Evolutionary conservation across 164 flowering plant species (phyloP), one percentile per base, ranked within the genome.

Genomic region (Magnolia officinalis): DNA sequence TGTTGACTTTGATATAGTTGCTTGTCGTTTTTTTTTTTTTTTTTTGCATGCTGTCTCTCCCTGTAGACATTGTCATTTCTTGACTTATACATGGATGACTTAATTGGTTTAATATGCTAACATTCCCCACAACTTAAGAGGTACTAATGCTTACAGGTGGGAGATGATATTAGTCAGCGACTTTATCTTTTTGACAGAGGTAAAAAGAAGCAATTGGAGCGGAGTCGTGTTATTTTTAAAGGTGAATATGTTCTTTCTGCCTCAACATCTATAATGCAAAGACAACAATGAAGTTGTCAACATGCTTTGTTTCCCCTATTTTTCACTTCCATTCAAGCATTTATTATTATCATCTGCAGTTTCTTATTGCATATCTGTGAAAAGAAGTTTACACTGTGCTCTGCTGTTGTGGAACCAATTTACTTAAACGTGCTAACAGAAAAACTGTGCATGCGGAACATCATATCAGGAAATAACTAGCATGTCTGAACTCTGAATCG

Each of bases 121-220:
- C 5, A 5, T n/a, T 21, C 65, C 21, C 4, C 23, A 66, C 31
- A 24, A 66, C 8, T 19, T n/a, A 8, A 45, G 16, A 13, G 18
- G 9, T n/a, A 26, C 66, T 20, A 19, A 16, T 75, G 63, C 75
- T 26, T 70, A 55, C 87, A 96, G 99, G 81, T 91, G 73, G 83
- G 69, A 45, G 91, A 80, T 78, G 92, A 90, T 72, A 82, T 81
- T 69, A 84, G 79, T 61, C 84, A 84, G 26, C 78, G 31, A 52
- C 89, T 96, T 76, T 90, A 71, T 87, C 85, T 96, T 21, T 50
- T 80, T 87, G 98, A 96, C 71, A 87, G 92, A 70, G 98, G 98
- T 69, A 91, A 85, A 81, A 92, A 87, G 81, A 92, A 85, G 79
- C 76, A 84, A 78, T 85, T 96, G 97, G 98, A 93, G 70, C 92